Conservation (phyloP, 768 basidiomycete species). For the Sporobolomyces pararoseus region DNA sequence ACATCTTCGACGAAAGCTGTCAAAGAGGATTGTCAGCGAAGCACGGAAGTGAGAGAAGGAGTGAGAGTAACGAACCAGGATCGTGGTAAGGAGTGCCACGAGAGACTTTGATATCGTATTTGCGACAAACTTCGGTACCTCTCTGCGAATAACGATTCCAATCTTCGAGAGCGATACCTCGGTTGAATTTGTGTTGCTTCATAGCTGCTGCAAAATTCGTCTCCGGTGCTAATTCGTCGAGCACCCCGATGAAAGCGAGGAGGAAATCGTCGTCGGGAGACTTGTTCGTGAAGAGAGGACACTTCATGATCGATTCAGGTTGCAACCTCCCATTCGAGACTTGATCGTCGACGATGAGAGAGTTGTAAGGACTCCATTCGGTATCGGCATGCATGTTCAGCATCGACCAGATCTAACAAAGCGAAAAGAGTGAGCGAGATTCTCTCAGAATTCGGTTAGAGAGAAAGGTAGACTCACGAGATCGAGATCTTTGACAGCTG, state of each 20-base stretch:
- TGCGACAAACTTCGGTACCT: not conserved
- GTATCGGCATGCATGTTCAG: conserved; percentile 7
- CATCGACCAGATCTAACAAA: conserved; percentile 25
- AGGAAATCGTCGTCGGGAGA: conserved; percentile 34
- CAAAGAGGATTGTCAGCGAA: no score
- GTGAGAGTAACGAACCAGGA: conserved; percentile 4
- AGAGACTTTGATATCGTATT: conserved; percentile 27
- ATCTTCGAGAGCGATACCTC: conserved; percentile 1
- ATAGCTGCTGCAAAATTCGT: conserved; percentile 24
- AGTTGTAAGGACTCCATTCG: conserved; percentile 7
- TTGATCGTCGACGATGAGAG: conserved; percentile 35
- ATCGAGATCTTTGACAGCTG: conserved; percentile 30
- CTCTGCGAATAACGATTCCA: not conserved
- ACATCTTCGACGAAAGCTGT: conserved; percentile 21
- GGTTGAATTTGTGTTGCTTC: not conserved
- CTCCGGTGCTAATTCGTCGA: conserved; percentile 29
- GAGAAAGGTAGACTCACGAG: conserved; percentile 18
- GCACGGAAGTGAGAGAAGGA: no score
- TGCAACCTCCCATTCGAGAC: conserved; percentile 15
- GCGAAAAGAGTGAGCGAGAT: not conserved
- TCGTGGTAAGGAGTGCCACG: conserved; percentile 20
- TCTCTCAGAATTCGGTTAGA: not conserved
- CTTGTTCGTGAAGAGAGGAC: conserved; percentile 24
- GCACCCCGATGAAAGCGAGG: conserved; percentile 34
- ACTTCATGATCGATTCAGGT: conserved; percentile 28